Base-by-base conservation (phyloP, 495 filamentous ascomycete species). In the Aspergillus affinis region DNA sequence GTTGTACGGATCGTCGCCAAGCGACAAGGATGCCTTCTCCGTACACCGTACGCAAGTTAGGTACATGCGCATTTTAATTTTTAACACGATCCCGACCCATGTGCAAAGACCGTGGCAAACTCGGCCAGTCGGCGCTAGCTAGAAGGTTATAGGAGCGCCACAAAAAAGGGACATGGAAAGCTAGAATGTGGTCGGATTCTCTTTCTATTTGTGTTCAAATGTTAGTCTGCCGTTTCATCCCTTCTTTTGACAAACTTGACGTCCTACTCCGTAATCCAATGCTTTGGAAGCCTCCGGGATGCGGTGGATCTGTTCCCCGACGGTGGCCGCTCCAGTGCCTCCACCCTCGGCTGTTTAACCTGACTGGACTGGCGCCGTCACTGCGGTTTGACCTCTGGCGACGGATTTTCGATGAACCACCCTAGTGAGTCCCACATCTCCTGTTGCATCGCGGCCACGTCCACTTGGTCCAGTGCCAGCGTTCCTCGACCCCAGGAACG, bases 361-460 rank as follows among this genome's bases (percentile, higher is more conserved):
- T 48, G 49, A 54, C 58, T 27, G 18, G 58, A 54, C 50, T 60
- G 58, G 49, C 19, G 45, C 47, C 13, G 47, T 48, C 19, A 50
- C 12, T 50, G 48, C 21, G 55, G 8, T 55, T 50, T 49, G 46
- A 27, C 41, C 59, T 61, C 36, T 61, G 36, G 36, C 10, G 12
- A 41, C 46, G 51, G 18, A 56, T 61, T 51, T 32, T 47, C 59
- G 59, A 52, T 20, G 53, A 61, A 56, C 59, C 53, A 55, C 18
- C 18, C 18, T 51, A 41, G 36, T 41, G 36, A 4, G 36, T 17
- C 8, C 36, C 36, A 13, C 13, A 13, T 13, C 6, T 32, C 36
- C 36, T 41, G 36, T 41, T 41, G 36, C 36, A 41, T 41, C 36
- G 36, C 12, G 36, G 36, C 36, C 36, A 10, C 36, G 36, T 10